A percentile compares a stretch with the other conserved stretches of the same genome.
phyloP scores from a whole-genome alignment of 2,329 filamentous ascomycete species.

The Fusarium subglutinans region DNA sequence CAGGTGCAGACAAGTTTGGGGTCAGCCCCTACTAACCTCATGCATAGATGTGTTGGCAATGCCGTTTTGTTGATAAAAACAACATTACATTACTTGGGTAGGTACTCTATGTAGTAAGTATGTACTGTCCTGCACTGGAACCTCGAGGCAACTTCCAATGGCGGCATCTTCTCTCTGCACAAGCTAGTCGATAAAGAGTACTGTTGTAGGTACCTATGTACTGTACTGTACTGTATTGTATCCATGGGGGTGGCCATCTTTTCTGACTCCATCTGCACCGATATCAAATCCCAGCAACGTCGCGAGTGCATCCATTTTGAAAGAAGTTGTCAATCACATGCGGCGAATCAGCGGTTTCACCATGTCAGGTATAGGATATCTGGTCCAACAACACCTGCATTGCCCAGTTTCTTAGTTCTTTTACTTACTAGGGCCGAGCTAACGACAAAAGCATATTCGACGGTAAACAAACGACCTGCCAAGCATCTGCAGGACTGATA shows the following conservation, averaged over 20 bases:
- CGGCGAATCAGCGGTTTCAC: neutral
- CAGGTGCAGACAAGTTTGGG: constrained; percentile 33
- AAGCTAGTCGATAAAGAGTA: constrained; percentile 36
- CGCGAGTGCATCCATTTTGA: neutral
- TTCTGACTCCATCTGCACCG: constrained; percentile 10
- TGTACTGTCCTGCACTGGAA: constrained; percentile 41
- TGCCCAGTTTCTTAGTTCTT: neutral
- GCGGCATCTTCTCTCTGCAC: constrained; percentile 29
- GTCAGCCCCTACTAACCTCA: constrained; percentile 58
- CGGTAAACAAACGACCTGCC: constrained; percentile 21
- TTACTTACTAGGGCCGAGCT: constrained; percentile 1
- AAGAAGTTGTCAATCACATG: neutral
- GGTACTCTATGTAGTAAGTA: constrained; percentile 7
- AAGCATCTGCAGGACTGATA: constrained; percentile 28
- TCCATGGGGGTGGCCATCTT: constrained; percentile 16
- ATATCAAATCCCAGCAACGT: constrained; percentile 2
- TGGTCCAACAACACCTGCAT: neutral
- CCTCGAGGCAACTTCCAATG: constrained; percentile 34
- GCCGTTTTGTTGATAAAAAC: constrained; percentile 60
- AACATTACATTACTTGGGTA: constrained; percentile 38
- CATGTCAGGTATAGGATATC: neutral
- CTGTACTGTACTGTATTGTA: neutral
- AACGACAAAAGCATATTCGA: constrained; percentile 1
- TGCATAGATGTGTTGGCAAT: constrained; percentile 84
- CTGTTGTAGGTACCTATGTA: neutral